These are phyloP conservation scores for Thalassiosira mediterranea DNA, from an alignment of 352 stramenopile genomes.

Conservation along the genomic window DNA sequence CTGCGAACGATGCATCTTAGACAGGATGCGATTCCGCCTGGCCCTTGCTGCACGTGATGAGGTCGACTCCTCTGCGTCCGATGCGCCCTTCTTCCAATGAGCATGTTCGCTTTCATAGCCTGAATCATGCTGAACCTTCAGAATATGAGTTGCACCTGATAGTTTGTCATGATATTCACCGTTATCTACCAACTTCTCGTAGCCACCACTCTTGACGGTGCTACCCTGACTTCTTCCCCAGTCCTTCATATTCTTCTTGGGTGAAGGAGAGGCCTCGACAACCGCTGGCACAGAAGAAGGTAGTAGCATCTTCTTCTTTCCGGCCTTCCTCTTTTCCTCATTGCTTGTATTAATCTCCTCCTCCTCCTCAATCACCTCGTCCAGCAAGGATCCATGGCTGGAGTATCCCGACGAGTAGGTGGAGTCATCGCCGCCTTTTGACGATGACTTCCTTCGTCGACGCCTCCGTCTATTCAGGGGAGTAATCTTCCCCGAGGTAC, in stretches of 20 bases:
- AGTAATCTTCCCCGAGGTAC: conserved; percentile 44
- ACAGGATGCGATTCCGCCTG: conserved; percentile 32
- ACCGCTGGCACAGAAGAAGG: neutral
- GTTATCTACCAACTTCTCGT: neutral
- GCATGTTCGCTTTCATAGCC: conserved; percentile 30
- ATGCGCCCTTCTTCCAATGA: neutral
- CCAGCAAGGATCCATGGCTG: conserved; percentile 36
- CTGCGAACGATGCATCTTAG: conserved; percentile 15
- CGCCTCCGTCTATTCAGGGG: conserved; percentile 37
- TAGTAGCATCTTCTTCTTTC: neutral
- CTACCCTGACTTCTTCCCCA: conserved; percentile 5
- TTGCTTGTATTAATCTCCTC: conserved; percentile 36
- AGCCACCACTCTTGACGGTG: too few relatives aligned
- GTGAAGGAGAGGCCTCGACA: neutral
- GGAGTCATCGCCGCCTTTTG: conserved; percentile 1
- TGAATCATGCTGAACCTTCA: conserved; percentile 20
- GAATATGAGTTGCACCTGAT: conserved; percentile 4
- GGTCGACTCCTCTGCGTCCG: conserved; percentile 30
- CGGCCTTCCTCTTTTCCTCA: neutral
- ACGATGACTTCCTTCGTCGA: conserved; percentile 18
- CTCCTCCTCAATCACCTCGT: conserved; percentile 51
- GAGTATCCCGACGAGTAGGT: conserved; percentile 24
- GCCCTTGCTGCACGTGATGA: conserved; percentile 32
- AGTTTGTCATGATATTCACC: conserved; percentile 7
- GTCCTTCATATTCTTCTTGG: neutral